Percentiles rank a stretch among this genome's conserved stretches.
These are phyloP conservation scores for Flaveria linearis DNA, from an alignment of 129 eudicot species.

Conservation along the genomic window DNA sequence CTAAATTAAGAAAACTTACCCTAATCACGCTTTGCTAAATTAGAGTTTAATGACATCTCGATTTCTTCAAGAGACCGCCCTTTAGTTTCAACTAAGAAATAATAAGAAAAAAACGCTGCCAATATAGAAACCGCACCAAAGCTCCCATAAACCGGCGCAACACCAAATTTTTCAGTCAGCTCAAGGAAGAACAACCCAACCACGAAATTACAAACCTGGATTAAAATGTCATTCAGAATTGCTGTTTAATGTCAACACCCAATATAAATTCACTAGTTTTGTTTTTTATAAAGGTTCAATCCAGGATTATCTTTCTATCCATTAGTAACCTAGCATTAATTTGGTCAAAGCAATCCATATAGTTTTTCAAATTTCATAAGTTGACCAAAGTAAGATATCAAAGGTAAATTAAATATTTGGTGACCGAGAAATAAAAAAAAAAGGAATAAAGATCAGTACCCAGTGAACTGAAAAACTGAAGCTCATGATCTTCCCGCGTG, in stretches of 20 bases:
- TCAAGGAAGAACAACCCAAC: slow-evolving; percentile 85
- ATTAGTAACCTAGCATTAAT: not conserved
- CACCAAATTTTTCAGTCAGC: slow-evolving; percentile 65
- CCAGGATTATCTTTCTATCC: not conserved
- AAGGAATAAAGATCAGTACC: slow-evolving; percentile 37
- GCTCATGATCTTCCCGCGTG: slow-evolving; percentile 85
- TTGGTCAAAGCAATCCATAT: not conserved
- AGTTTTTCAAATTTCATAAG: not conserved
- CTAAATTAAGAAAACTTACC: not conserved
- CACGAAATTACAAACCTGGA: slow-evolving; percentile 74
- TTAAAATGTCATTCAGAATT: slow-evolving; percentile 20
- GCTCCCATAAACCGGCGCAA: slow-evolving; percentile 71
- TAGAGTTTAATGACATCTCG: slow-evolving; percentile 60
- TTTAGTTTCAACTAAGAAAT: slow-evolving; percentile 74
- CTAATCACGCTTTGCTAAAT: slow-evolving; percentile 30
- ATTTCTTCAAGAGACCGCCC: slow-evolving; percentile 93
- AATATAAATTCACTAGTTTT: slow-evolving; percentile 3
- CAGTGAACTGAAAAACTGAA: slow-evolving; percentile 92
- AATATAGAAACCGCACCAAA: slow-evolving; percentile 69
- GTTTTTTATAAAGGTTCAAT: not conserved
- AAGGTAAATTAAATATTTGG: not conserved
- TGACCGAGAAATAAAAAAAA: not conserved
- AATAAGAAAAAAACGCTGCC: slow-evolving; percentile 68
- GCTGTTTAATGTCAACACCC: slow-evolving; percentile 5
- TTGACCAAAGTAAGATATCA: not conserved